Evolutionary conservation across 2,329 filamentous ascomycete genomes (phyloP), one percentile per base, ranked within the genome.

Genomic region (Trematosphaeria pertusa): DNA sequence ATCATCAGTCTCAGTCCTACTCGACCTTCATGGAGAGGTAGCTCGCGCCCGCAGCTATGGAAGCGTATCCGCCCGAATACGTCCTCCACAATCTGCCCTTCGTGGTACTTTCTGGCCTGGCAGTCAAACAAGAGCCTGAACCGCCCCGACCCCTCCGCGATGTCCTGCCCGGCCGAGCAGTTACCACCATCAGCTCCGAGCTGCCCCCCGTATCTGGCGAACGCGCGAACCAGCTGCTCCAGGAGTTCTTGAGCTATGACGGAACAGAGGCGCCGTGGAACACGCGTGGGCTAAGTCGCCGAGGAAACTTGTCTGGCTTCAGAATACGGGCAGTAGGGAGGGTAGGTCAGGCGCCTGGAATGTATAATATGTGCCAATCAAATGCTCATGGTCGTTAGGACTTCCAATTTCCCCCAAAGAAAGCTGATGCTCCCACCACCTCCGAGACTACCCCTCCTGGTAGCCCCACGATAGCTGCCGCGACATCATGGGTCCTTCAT

Each of bases 31-130:
- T 70, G 66, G 65, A 61, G 52, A 56, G 58, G 55, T 63, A 63
- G 61, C 54, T 37, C 38, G 40, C 47, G 55, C 59, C 24, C 38
- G 21, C 53, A 55, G 59, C 50, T 33, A 94, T 94, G 89, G 88
- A 94, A 73, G 88, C 83, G 62, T 93, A 91, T 74, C 88, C 89
- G 43, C 71, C 76, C 48, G 87, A 87, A 72, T 96, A 92, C 76
- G 79, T 96, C 71, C 84, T 87, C 69, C 91, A 94, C 74, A 95
- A 94, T 74, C 81, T 95, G 62, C 93, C 93, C 26, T 81, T 96
- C 46, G 75, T 97, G 51, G 78, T 95, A 36, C 82, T 96, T 24
- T 91, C 91, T 28, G 94, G 93, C 10, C 81, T 97, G 24, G 74
- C 72, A 15, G 57, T 59, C 8, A 47, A 39, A 14, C 56, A 58